Evolutionary conservation across 371 early-diverging fungal genomes (phyloP), one percentile per base, ranked within the genome.

Genomic region (Phascolomyces articulosus): DNA sequence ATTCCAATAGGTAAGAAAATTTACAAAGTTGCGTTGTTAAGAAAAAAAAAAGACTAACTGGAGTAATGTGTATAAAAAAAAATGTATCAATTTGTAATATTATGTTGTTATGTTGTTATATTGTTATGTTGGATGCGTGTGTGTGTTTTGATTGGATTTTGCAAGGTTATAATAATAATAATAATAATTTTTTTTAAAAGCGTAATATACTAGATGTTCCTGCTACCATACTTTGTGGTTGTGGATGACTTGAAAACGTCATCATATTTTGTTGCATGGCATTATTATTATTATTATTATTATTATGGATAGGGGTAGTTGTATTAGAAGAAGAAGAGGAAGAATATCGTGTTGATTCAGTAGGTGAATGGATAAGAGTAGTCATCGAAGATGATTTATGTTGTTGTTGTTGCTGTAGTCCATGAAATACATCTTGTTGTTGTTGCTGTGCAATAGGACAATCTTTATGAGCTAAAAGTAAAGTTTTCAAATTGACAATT

Each of bases 381-480:
- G 60, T 23, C 28, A 56, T 40, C 21, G 55, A 9, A 3, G 56
- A 6, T 44, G 60, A 29, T 34, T 34, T 34, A 34, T 31, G 64
- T 27, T 34, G 64, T 47, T 16, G 56, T 27, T 38, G 31, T 26
- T 56, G 56, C 31, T 56, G 56, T 38, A 24, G n/a, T 18, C 10
- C 26, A 10, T 15, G 28, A 20, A 31, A 31, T 21, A 28, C 60
- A 13, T 11, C 40, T 49, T 40, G 6, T 90, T 91, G 65, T 87
- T 90, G 9, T 88, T 80, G 51, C 60, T 88, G 87, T 1, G 91
- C 87, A 26, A 90, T 82, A 7, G 90, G 82, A 58, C 95, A 94
- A 40, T 92, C 91, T 67, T 87, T 85, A 67, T 93, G 95, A 0
- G 91, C 90, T 38, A 90, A 67, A 51, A 95, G 68, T 54, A 93